Evolutionary conservation across 2,329 filamentous ascomycete genomes (phyloP), one percentile per base, ranked within the genome.

Genomic region (Colletotrichum sp.): DNA sequence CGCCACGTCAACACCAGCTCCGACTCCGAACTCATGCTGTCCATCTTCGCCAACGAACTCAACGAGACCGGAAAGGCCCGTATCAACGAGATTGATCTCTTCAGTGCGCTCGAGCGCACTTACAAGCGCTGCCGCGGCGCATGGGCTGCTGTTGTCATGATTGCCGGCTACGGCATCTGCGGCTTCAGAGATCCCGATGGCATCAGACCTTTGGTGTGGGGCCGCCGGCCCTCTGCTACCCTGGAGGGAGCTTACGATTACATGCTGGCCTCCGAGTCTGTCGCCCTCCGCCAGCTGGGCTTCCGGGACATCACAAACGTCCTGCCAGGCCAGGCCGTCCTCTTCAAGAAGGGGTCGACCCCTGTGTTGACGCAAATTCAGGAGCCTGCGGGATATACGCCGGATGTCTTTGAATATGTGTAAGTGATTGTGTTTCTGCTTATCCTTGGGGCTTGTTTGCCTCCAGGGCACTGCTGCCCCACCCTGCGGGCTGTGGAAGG

Each of bases 211-310:
- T 90, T 98, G 78, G 91, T 94, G 62, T 86, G 98, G 12, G 96
- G 96, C 56, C 94, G 92, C 64, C 91, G 95, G 69, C 89, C 91
- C 2, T 95, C 94, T 2, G 84, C 87, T 16, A 93, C 89, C 0
- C 74, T 92, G 52, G 89, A 90, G 43, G 87, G 90, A 6, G 92
- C 92, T 7, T 93, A 85, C 75, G 96, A 98, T 84, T 98, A 97
- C 86, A 95, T 98, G 90, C 91, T 98, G 87, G 95, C 95, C 1
- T 98, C 95, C 0, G 96, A 98, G 84, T 96, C 94, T 10, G 92
- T 98, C 65, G 96, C 95, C 10, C 87, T 98, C 62, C 90, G 90
- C 61, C 95, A 97, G 83, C 92, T 96, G 63, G 95, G 95, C 18
- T 98, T 97, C 86, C 88, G 84, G 38, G 89, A 95, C 81, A 93